A percentile compares a stretch with the other conserved stretches of the same genome.
Conservation (phyloP, 495 filamentous ascomycete genomes). For the Cercophora scortea region DNA sequence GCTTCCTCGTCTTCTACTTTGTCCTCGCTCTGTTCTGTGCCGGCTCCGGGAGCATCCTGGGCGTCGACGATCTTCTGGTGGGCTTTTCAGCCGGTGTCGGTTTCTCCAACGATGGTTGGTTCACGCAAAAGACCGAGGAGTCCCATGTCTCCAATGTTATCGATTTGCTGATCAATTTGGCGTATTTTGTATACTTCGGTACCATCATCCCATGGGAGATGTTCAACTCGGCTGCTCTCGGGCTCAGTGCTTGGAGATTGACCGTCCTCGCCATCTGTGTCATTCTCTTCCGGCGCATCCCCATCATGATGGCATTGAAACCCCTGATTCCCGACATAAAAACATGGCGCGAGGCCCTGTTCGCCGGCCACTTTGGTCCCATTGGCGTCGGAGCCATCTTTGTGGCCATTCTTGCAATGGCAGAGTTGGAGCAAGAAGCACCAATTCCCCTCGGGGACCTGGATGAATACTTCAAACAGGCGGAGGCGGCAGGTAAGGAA, state of each 20-base stretch:
- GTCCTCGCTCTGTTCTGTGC: constrained; percentile 94
- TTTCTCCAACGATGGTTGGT: constrained; percentile 99
- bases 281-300: constrained; percentile 92
- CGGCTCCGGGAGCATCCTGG: constrained; percentile 84
- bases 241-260: constrained; percentile 77
- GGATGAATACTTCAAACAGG: neutral
- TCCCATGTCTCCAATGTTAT: constrained; percentile 99
- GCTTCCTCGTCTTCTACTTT: constrained; percentile 98
- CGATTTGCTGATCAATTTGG: constrained; percentile 91
- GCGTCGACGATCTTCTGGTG: constrained; percentile 92
- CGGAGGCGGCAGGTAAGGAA: constrained; percentile 43
- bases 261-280: constrained; percentile 86
- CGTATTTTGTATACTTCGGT: constrained; percentile 96
- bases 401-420: constrained; percentile 82
- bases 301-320: constrained; percentile 88
- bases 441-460: constrained; percentile 53
- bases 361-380: constrained; percentile 96
- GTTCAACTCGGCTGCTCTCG: constrained; percentile 65
- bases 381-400: constrained; percentile 98
- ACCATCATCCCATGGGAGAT: constrained; percentile 93
- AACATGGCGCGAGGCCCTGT: constrained; percentile 96
- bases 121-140: constrained; percentile 95
- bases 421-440: constrained; percentile 68
- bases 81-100: constrained; percentile 93
- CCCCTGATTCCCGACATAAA: constrained; percentile 95